Evolutionary conservation across 2,329 filamentous ascomycete species (phyloP).

Genomic region (Fusarium bulbicola): DNA sequence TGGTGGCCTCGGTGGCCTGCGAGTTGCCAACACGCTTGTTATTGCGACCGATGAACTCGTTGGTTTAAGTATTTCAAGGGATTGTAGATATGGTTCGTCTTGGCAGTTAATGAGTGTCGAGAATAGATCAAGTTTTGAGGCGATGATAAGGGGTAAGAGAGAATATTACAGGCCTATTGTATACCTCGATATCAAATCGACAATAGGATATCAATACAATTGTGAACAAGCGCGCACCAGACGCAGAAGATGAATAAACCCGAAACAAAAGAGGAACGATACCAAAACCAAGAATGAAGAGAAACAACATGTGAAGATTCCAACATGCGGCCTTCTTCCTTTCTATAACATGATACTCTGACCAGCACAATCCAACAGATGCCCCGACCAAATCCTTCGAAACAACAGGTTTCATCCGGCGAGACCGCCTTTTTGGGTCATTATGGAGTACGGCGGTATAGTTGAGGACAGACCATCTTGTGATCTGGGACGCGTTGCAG

Average conservation of each 20-base stretch:
- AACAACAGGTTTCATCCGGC: slow-evolving; percentile 1
- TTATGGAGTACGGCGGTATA: neutral
- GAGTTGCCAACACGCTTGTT: neutral
- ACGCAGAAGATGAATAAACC: neutral
- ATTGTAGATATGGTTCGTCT: neutral
- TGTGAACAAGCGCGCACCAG: neutral
- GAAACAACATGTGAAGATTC: neutral
- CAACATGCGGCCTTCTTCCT: neutral
- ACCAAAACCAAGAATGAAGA: neutral
- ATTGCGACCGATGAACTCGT: neutral
- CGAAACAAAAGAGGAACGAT: neutral
- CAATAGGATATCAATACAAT: neutral
- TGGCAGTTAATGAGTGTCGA: neutral
- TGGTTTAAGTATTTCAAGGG: no score
- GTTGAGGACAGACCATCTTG: slow-evolving; percentile 5
- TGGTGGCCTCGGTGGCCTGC: neutral
- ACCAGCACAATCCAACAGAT: slow-evolving; percentile 5
- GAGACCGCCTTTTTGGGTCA: neutral
- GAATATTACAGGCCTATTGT: neutral
- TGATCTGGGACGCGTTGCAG: slow-evolving; percentile 6
- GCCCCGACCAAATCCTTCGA: slow-evolving; percentile 9
- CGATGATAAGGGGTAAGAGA: neutral
- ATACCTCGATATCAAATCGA: slow-evolving; percentile 9
- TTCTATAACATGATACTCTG: slow-evolving; percentile 3
- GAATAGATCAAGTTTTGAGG: neutral